Evolutionary conservation across 306 rosid species (phyloP).

Genomic region (Sindora glabra): DNA sequence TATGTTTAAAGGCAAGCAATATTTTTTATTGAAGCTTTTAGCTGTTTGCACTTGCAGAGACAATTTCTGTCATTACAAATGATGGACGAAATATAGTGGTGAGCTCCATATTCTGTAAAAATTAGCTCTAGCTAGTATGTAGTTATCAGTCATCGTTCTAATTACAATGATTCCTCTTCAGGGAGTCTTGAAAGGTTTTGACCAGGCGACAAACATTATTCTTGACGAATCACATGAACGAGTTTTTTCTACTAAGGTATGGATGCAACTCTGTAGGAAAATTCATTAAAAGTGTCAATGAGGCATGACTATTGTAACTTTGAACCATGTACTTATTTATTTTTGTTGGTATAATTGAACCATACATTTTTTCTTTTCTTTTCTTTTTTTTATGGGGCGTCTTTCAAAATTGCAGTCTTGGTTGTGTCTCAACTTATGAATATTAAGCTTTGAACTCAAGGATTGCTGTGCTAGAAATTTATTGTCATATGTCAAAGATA

Average conservation of each 20-base stretch:
- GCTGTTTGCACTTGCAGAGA: conserved; percentile 50
- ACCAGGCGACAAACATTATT: conserved; percentile 96
- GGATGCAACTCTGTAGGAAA: not conserved
- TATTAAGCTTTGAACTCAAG: not conserved
- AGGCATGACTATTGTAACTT: not conserved
- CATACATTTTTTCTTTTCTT: no score
- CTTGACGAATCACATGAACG: conserved; percentile 97
- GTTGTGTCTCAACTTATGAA: no score
- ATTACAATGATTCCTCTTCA: conserved; percentile 8
- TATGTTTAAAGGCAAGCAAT: not conserved
- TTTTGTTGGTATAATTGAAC: no score
- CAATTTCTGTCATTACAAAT: conserved; percentile 82
- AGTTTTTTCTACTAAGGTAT: conserved; percentile 92
- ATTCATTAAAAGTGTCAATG: not conserved
- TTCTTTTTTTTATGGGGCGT: no score
- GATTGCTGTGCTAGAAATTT: not conserved
- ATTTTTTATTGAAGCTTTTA: not conserved
- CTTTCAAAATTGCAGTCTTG: no score
- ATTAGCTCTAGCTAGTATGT: not conserved
- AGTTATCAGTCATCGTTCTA: not conserved
- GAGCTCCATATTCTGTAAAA: conserved; percentile 4
- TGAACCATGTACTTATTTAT: no score
- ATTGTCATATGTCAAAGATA: not conserved
- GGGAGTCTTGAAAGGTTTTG: conserved; percentile 94
- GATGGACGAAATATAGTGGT: conserved; percentile 98